Base-by-base conservation (phyloP, 306 rosid genomes). In the Sindora glabra region DNA sequence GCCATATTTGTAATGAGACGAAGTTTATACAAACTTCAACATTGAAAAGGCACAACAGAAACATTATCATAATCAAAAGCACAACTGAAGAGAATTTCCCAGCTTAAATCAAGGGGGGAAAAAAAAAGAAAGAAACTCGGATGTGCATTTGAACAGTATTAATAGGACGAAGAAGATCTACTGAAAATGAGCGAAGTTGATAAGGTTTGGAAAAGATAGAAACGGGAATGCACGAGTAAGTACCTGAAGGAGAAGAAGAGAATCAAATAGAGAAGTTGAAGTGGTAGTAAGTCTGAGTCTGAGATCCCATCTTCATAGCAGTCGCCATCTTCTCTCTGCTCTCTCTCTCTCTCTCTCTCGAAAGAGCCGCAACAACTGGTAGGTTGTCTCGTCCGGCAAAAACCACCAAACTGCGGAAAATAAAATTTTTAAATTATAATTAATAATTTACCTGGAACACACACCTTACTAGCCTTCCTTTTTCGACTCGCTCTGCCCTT, bases 311-410 rank as follows among this genome's bases (percentile, higher is more conserved):
- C 79, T 72, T 80, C 79, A 62, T 37, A 58, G 65, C 61, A 72
- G 65, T 69, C 54, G 36, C 81, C 62, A 60, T 78, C 70, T 73
- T 61, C 19, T 68, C 47, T 47, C 56, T 57, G 12, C 36, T 62
- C 63, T 72, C 81, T 74, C 54, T 55, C 83, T 72, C 24, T 68
- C 77, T 72, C 72, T 71, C 88, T 68, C 83, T 71, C 74, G 71
- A 56, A 71, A 69, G 70, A 76, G 79, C 86, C 85, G 79, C 95
- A 87, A 90, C 95, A 75, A 77, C 95, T 81, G 96, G 97, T 87
- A 67, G 95, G 87, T 87, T 87, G 87, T 85, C 72, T 81, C 55
- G 81, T 81, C 91, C 85, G 72, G 77, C 76, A 75, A 82, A 82
- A 78, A 60, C 87, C 95, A 90, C 94, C 94, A 87, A 87, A 84